Evolutionary conservation across 2,329 filamentous ascomycete species (phyloP), one percentile per base, ranked within the genome.

Genomic region (Ilyonectria mors-panacis): DNA sequence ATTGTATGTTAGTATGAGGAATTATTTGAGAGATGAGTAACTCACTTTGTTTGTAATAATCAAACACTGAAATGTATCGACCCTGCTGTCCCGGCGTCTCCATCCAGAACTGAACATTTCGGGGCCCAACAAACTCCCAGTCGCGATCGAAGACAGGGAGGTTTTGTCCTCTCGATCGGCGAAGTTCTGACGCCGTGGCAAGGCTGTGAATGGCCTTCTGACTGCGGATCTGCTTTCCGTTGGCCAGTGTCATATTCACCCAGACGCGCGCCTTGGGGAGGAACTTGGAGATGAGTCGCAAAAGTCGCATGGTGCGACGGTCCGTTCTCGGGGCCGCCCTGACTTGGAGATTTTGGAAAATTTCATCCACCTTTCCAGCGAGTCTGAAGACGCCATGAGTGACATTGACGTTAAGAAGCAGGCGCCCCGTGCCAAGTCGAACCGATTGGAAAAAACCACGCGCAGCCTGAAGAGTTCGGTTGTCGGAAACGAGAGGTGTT

Each of bases 401-500:
- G 10, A 88, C 84, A 63, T 90, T 89, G 53, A 82, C 80, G 67
- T 90, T 90, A 28, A 89, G 77, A 0, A 90, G 81, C 1, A 89
- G 71, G 0, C 86, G 81, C 2, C 86, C 87, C 0, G 87, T 89
- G 0, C 84, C 84, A 1, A 86, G 79, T 6, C 87, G 85, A 3
- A 85, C 81, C 35, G 86, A 88, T 72, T 88, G 85, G 63, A 88
- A 88, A 70, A 86, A 89, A 1, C 88, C 88, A 17, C 87, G 84
- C 1, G 85, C 78, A 33, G 86, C 82, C 8, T 79, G 50, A 21
- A 86, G 78, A 8, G 78, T 72, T 12, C 77, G 78, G 0, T 72
- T 73, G 0, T 79, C 76, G 6, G 62, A 45, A 6, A 73, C 73
- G 5, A 85, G 71, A 0, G 74, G 59, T 0, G 63, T 48, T 1